Conservation (phyloP, 2,329 filamentous ascomycete genomes). For the Alternaria longipes region DNA sequence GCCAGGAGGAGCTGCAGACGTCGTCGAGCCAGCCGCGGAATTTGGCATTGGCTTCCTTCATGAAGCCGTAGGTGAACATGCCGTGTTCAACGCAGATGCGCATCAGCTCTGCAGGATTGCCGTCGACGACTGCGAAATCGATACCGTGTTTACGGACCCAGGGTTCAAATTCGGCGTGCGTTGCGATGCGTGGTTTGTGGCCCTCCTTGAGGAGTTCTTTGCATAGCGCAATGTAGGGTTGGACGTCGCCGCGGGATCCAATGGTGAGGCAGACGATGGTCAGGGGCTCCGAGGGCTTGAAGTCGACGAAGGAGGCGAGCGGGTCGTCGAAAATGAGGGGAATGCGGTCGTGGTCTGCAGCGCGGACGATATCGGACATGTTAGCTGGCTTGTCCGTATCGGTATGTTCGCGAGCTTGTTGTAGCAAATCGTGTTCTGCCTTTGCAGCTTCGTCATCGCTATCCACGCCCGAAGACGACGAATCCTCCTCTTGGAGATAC, state of each 20-base stretch:
- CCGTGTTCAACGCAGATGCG: constrained; percentile 94
- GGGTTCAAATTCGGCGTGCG: constrained; percentile 85
- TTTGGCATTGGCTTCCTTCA: constrained; percentile 76
- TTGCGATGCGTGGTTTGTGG: constrained; percentile 86
- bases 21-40: constrained; percentile 97
- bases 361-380: constrained; percentile 42
- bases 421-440: constrained; percentile 81
- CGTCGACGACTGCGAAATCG: constrained; percentile 86
- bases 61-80: constrained; percentile 92
- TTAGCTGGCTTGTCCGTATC: constrained; percentile 29
- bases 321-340: constrained; percentile 91
- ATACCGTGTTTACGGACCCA: constrained; percentile 96
- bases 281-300: constrained; percentile 83
- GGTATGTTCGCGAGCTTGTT: constrained; percentile 70
- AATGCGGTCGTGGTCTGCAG: constrained; percentile 64
- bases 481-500: constrained; percentile 73
- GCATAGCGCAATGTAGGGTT: constrained; percentile 96
- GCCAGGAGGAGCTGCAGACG: constrained; percentile 81
- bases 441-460: constrained; percentile 77
- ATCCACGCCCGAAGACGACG: constrained; percentile 73
- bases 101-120: constrained; percentile 95
- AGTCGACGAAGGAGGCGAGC: constrained; percentile 85
- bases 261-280: constrained; percentile 94
- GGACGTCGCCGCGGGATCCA: constrained; percentile 93
- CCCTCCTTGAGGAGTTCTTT: constrained; percentile 89